Evolutionary conservation across 495 filamentous ascomycete genomes (phyloP), one percentile per base, ranked within the genome.

Genomic region (Parachaetomium inaequale): DNA sequence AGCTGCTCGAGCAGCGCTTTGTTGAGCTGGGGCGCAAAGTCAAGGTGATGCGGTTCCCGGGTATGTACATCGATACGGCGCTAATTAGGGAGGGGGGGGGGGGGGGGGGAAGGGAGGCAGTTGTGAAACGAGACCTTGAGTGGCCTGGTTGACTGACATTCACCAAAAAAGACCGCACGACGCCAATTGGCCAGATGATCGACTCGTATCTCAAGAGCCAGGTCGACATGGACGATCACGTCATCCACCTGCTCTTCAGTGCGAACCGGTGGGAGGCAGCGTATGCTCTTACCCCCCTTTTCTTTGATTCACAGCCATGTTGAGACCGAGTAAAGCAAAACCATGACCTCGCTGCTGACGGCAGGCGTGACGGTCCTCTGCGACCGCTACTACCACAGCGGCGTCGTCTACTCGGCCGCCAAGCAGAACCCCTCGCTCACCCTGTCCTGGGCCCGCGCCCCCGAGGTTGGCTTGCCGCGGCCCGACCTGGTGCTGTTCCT

Each of bases 211-310:
- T 98, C 56, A 88, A 86, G 67, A 82, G 83, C 65, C 75, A 89
- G 66, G 78, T 85, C 55, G 82, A 91, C 58, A 83, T 92, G 70
- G 89, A 95, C 59, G 94, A 96, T 73, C 93, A 96, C 70, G 87
- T 87, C 7, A 96, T 98, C 66, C 95, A 98, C 73, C 84, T 98
- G 21, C 84, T 98, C 23, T 98, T 98, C 78, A 93, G 90, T 32
- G 92, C 94, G 11, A 98, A 98, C 75, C 84, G 95, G 32, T 98
- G 95, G 95, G 95, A 98, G 75, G 74, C 85, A 59, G 87, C 82
- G 72, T 86, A 81, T 54, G 82, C 70, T 40, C 55, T 25, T 50
- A 55, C 29, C 43, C 58, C 23, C 14, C 26, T 26, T 32, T 23
- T 21, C 17, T 34, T 29, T 19, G 14, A 31, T 21, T 10, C 42